Evolutionary conservation across 2,329 filamentous ascomycete genomes (phyloP).

Genomic region (Pyrenophora graminea): DNA sequence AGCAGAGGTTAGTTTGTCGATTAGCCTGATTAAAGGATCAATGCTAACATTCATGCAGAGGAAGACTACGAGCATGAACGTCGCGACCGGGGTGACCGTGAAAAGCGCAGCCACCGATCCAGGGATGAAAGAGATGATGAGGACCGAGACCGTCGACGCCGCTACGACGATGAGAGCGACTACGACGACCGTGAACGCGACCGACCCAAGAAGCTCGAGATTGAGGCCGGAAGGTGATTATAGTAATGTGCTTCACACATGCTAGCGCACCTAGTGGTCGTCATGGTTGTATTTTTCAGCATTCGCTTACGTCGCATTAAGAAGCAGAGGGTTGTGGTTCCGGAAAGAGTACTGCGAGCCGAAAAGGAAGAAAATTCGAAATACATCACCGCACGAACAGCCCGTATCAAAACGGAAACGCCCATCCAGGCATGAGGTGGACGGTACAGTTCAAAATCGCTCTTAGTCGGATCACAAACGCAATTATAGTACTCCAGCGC

Average conservation of each 20-base stretch:
- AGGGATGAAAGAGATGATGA: too few species aligned
- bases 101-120: conserved; percentile 2
- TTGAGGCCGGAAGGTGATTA: conserved; percentile 34
- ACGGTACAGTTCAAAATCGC: background rate
- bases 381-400: background rate
- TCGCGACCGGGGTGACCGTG: conserved; percentile 32
- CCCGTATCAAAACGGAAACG: background rate
- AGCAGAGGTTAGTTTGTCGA: conserved; percentile 21
- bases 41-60: conserved; percentile 20
- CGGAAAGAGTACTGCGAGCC: background rate
- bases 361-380: background rate
- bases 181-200: conserved; percentile 28
- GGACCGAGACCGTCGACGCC: conserved; percentile 23
- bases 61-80: conserved; percentile 43
- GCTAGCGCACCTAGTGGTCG: background rate
- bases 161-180: conserved; percentile 38
- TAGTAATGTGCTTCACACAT: conserved; percentile 5
- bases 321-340: background rate
- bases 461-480: background rate
- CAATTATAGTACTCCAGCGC: background rate
- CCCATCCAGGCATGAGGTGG: background rate
- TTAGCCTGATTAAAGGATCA: background rate
- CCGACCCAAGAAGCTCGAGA: conserved; percentile 36
- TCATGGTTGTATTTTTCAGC: background rate
- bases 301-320: background rate